Evolutionary conservation across 257 asterid genomes (phyloP), one percentile per base, ranked within the genome.

Genomic region (Orobanche coerulescens): DNA sequence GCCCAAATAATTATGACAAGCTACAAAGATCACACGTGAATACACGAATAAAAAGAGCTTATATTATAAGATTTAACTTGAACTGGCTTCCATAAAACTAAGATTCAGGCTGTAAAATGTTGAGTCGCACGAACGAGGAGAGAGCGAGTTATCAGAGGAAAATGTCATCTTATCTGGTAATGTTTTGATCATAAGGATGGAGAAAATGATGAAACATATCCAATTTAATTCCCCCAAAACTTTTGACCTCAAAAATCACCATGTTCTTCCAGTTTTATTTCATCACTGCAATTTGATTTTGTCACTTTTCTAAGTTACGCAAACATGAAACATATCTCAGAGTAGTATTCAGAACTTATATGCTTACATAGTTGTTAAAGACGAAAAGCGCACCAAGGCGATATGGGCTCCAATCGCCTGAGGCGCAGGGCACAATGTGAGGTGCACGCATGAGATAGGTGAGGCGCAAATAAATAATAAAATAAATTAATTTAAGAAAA

Each of bases 71-170:
- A 63, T 39, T 55, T 42, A n/a, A 55, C 20, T 3, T 14, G 15
- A n/a, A 30, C 48, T 48, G 9, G 15, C 31, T 56, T 55, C 39
- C n/a, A 54, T 55, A 57, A 53, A 15, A 12, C 23, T 6, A 37
- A 37, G 5, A 37, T 14, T 37, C 43, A 11, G 14, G 10, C 43
- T 11, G 43, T 37, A 1, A n/a, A 37, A 34, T 47, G 50, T 58
- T 58, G 43, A 33, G 33, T 26, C 15, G 53, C 25, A 34, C 44
- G 37, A 67, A 36, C 37, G 56, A 66, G 30, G 19, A 15, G 28
- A 42, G 9, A 42, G 25, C 18, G 64, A n/a, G n/a, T n/a, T n/a
- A n/a, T 2, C 16, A 48, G 7, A 61, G 10, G 42, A 42, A 31
- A 44, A 14, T 40, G 51, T n/a, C 56, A 30, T 25, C 23, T 11